These are phyloP conservation scores for Populus ilicifolia DNA, from an alignment of 345 rosid genomes.

Conservation along the genomic window DNA sequence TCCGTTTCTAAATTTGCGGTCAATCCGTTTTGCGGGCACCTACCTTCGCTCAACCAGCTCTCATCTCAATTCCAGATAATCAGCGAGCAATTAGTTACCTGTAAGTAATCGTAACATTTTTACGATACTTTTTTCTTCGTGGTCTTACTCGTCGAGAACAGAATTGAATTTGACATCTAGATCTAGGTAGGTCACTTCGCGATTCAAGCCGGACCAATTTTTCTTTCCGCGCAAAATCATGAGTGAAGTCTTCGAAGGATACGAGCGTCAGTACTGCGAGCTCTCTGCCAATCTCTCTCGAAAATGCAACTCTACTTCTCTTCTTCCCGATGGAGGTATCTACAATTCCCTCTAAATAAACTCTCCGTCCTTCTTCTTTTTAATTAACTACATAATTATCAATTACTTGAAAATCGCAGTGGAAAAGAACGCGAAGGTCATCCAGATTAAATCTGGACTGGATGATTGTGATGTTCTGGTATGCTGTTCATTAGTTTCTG, in stretches of 20 bases:
- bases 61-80: not conserved
- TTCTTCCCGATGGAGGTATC: conserved; percentile 53
- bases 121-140: not conserved
- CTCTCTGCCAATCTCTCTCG: conserved; percentile 79
- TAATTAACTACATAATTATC: not conserved
- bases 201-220: not conserved
- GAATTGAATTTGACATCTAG: not conserved
- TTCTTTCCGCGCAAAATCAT: conserved; percentile 21
- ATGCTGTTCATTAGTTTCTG: not conserved
- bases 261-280: conserved; percentile 92
- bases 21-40: not conserved
- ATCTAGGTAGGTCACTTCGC: not conserved
- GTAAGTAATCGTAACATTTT: not conserved
- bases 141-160: not conserved
- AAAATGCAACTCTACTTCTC: conserved; percentile 61
- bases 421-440: conserved; percentile 48
- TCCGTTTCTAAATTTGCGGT: not conserved
- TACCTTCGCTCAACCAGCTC: not conserved
- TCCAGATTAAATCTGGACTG: conserved; percentile 62
- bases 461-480: conserved; percentile 91
- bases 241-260: conserved; percentile 85
- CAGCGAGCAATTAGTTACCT: not conserved
- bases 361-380: not conserved
- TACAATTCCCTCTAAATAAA: not conserved
- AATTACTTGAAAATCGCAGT: conserved; percentile 34